These are phyloP conservation scores for Garcia nutans DNA, from an alignment of 345 rosid genomes.

Conservation along the genomic window DNA sequence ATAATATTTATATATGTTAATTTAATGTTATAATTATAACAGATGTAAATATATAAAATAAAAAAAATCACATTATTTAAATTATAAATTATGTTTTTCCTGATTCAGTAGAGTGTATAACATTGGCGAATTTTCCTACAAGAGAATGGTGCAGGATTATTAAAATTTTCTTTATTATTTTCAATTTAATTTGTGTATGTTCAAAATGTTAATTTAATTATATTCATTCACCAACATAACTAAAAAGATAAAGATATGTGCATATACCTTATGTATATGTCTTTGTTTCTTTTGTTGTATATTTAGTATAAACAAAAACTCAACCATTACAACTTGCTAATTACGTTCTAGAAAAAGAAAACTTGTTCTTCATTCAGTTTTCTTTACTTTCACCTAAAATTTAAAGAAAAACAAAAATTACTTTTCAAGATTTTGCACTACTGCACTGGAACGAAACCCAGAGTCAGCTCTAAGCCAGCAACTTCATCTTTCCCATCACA, in stretches of 20 bases:
- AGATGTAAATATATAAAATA: too few relatives aligned
- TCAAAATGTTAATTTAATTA: too few relatives aligned
- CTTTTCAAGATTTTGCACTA: not conserved
- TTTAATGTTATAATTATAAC: too few relatives aligned
- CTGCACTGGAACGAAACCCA: conserved; percentile 19
- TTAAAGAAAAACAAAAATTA: not conserved
- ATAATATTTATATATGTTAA: too few relatives aligned
- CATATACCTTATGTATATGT: not conserved
- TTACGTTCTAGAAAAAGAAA: not conserved
- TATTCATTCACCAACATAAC: not conserved
- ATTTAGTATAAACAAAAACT: conserved; percentile 11
- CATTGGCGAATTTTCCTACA: too few relatives aligned
- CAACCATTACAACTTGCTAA: not conserved
- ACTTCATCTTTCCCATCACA: not conserved
- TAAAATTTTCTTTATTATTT: too few relatives aligned
- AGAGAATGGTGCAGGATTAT: too few relatives aligned
- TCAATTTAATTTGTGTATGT: too few relatives aligned
- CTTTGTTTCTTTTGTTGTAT: conserved; percentile 1
- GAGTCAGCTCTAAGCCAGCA: conserved; percentile 38
- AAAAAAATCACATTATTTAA: too few relatives aligned
- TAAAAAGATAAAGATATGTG: not conserved
- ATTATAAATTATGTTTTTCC: too few relatives aligned
- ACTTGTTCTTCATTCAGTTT: conserved; percentile 6
- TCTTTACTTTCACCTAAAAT: not conserved
- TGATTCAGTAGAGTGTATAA: too few relatives aligned